Base-by-base conservation (phyloP, 305 asterid species). In the Fraxinus nigra region DNA sequence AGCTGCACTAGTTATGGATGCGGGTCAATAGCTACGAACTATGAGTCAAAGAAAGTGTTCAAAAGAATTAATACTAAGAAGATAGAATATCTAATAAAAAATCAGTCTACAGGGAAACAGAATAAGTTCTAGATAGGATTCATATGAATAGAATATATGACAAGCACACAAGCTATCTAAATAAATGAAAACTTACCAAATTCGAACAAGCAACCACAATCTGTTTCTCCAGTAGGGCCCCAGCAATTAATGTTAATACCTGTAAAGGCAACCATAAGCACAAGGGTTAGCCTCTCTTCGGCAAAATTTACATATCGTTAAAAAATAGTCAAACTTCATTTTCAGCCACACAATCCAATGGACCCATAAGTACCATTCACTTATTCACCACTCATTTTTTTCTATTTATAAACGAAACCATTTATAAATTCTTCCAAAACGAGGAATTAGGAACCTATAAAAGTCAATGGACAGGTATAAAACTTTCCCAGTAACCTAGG, bases 171-270 rank as follows among this genome's bases (percentile, higher is more conserved):
- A 61, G 43, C 0, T 28, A 26, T 28, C 72, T 40, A 7, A 5
- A 77, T 18, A 78, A 67, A 70, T 70, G 48, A 80, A 78, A 22
- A 86, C 92, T 11, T 87, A 97, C 99, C 97, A 95, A 85, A 89
- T 97, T 97, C 77, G 98, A 92, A 89, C 98, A 97, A 79, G 92
- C 87, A 32, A 95, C 83, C 56, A 92, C 92, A 80, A 97, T 90
- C 81, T 95, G 99, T 85, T 95, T 95, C 92, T 97, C 99, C 91
- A 97, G 89, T 43, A 97, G 97, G 82, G 97, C 97, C 51, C 91
- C 98, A 0, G 97, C 95, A 82, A 97, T 88, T 78, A 97, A 82
- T 81, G 97, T 95, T 80, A 97, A 83, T 72, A 97, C 96, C 99
- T 97, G 90, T 76, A 88, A 69, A 82, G 74, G 84, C 20, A 84